Evolutionary conservation across 805 yeast species (phyloP), one percentile per base, ranked within the genome.

Genomic region (Candida methanosorbosa): DNA sequence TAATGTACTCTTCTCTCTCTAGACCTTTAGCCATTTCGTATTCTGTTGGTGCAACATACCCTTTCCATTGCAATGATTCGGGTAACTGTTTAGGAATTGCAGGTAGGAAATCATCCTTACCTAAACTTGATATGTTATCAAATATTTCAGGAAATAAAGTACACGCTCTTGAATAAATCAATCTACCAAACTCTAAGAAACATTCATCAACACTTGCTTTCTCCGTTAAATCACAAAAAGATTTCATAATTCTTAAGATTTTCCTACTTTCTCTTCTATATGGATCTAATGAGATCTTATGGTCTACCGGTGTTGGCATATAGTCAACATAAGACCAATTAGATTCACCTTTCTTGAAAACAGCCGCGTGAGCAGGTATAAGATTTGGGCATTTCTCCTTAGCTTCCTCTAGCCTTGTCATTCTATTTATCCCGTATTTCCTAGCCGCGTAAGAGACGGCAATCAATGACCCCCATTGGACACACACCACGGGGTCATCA

Each of bases 121-220:
- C 34, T 3, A 20, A 24, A 4, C 46, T 42, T 16, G 3, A 25
- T 30, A 36, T 7, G 11, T 26, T 30, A 5, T 30, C 24, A 26
- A 37, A 28, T 14, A 78, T 40, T 7, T 59, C 49, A 0, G 94
- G 90, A 33, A 72, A 70, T 2, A 56, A 26, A 11, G 57, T 58
- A 3, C 66, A 30, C 9, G 77, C 54, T 33, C 52, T 59, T 2
- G 52, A 38, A 45, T 72, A 68, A 0, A 85, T 72, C 18, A 72
- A 44, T 26, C 81, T 61, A 0, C 97, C 95, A 27, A 92, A 55
- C 57, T 92, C 97, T 44, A 92, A 43, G 51, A 81, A 92, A 32
- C 87, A 78, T 58, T 92, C 98, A 58, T 92, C 98, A 15, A 88
- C 92, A 58, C 97, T 86, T 0, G 96, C 97, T 59, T 88, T 88